Base-by-base conservation (phyloP, 805 yeast genomes). In the Kuraishia floccosa region DNA sequence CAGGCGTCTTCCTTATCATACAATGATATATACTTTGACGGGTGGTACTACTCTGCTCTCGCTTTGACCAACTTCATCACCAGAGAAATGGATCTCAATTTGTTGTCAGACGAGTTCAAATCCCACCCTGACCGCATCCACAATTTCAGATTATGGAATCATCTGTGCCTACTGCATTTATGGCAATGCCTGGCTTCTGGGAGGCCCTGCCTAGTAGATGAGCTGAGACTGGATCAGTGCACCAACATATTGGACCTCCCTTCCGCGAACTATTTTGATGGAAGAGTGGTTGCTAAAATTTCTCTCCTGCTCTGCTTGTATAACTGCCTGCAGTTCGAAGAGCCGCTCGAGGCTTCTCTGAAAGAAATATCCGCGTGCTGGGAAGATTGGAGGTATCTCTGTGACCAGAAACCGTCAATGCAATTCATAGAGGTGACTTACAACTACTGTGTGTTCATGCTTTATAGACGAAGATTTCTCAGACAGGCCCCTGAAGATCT, bases 231-330 rank as follows among this genome's bases (percentile, higher is more conserved):
- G 27, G 72, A 70, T 35, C 66, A 70, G 35, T 73, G 83, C 37
- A 61, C 73, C 7, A 63, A 71, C 14, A 67, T 78, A 2, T 50
- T 80, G 22, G 70, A 74, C 17, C 52, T 75, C 15, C 61, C 76
- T 2, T 60, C 70, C 17, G 72, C 85, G 3, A 74, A 80, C 6
- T 74, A 76, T 41, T 78, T 78, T 47, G 89, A 80, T 47, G 84
- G 83, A 6, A 50, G 83, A 34, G 73, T 79, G 73, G 79, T 80
- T 6, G 76, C 83, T 27, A 85, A 78, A 45, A 65, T 80, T 25
- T 65, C 75, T 4, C 58, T 78, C 11, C 63, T 74, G 27, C 50
- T 70, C 23, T 60, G 72, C n/a, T 52, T 76, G 1, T 76, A 77
- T 52, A 73, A 71, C 38, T 76, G 64, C 46, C 57, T 75, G 19